Percentiles rank a stretch among this genome's conserved stretches.
These are phyloP conservation scores for Linanthus parryae DNA, from an alignment of 148 eudicot genomes.

Conservation along the genomic window DNA sequence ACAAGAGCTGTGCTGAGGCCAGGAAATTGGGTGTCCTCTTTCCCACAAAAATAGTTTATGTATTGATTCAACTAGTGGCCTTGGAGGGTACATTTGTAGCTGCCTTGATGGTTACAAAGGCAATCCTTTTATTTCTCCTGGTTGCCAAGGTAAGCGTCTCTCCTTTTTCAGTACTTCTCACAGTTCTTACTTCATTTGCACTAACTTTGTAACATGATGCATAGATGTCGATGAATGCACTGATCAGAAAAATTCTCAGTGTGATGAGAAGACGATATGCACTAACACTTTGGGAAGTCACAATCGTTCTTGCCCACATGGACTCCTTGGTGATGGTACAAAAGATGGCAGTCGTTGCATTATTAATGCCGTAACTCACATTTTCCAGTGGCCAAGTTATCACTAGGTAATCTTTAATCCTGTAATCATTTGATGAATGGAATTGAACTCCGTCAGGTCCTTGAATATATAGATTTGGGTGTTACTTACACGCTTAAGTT, in stretches of 20 bases:
- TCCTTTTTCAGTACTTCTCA: neutral
- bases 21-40: neutral
- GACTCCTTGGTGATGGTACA: slow-evolving; percentile 28
- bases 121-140: slow-evolving; percentile 35
- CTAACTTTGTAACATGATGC: neutral
- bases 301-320: slow-evolving; percentile 26
- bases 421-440: neutral
- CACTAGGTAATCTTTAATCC: slow-evolving; percentile 22
- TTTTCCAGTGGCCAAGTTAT: slow-evolving; percentile 26
- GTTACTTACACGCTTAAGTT: slow-evolving; percentile 19
- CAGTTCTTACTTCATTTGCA: no score
- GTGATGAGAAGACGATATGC: slow-evolving; percentile 19
- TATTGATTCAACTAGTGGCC: slow-evolving; percentile 23
- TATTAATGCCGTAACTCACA: slow-evolving; percentile 1
- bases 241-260: slow-evolving; percentile 10
- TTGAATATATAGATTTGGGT: neutral
- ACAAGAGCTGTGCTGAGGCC: slow-evolving; percentile 21
- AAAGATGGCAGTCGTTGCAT: slow-evolving; percentile 26
- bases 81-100: slow-evolving; percentile 28
- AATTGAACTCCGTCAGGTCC: no score
- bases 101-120: slow-evolving; percentile 33
- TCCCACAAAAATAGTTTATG: slow-evolving; percentile 27
- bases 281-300: slow-evolving; percentile 22
- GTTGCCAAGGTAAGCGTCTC: slow-evolving; percentile 24
- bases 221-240: slow-evolving; percentile 30